Evolutionary conservation across 106 monocot genomes (phyloP).

Genomic region (Dactylorhiza incarnata): DNA sequence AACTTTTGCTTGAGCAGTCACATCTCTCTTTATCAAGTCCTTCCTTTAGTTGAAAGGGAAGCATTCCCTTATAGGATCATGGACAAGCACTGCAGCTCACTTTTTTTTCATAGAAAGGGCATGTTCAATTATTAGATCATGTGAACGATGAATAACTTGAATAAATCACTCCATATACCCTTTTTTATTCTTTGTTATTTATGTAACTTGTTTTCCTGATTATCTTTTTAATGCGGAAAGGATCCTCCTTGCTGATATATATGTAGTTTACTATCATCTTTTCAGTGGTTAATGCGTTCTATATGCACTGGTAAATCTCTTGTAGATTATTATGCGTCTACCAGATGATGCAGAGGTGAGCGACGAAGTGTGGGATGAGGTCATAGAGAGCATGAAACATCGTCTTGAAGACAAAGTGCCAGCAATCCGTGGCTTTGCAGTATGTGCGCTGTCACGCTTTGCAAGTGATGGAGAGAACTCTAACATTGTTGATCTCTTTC

Average conservation of each 20-base stretch:
- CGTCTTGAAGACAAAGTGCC: conserved; percentile 73
- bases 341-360: conserved; percentile 93
- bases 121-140: not conserved
- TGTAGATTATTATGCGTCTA: conserved; percentile 75
- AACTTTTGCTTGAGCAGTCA: too few relatives aligned
- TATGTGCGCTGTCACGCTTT: conserved; percentile 79
- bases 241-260: not conserved
- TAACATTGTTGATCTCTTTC: conserved; percentile 55
- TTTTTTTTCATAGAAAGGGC: not conserved
- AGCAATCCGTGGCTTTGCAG: conserved; percentile 70
- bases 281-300: not conserved
- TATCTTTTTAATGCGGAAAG: not conserved
- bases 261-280: not conserved
- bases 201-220: not conserved
- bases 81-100: not conserved
- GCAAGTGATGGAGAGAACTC: conserved; percentile 51
- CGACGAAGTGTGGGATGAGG: conserved; percentile 88
- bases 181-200: not conserved
- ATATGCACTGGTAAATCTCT: not conserved
- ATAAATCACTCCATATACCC: not conserved
- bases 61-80: not conserved
- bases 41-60: not conserved
- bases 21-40: too few relatives aligned
- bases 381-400: conserved; percentile 77
- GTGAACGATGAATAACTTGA: not conserved